Evolutionary conservation across 1,284 basidiomycete species (phyloP).

Genomic region (Psilocybe mexicana): DNA sequence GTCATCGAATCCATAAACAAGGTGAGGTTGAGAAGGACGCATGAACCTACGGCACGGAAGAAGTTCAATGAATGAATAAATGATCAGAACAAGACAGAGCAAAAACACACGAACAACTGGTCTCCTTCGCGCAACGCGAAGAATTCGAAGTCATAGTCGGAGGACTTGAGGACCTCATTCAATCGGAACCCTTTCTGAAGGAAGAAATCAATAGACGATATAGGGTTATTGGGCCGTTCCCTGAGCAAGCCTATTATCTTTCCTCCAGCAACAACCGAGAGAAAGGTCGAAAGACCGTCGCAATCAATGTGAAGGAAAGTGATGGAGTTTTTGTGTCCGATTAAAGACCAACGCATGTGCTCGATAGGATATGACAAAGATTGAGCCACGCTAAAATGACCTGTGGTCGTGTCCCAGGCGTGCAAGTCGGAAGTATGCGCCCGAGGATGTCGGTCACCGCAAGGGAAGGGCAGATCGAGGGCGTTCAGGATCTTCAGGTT

Average conservation of each 20-base stretch:
- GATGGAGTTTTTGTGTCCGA: not conserved
- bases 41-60: constrained; percentile 14
- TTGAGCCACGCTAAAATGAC: not conserved
- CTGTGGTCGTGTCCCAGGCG: constrained; percentile 2
- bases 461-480: constrained; percentile 10
- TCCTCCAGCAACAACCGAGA: not conserved
- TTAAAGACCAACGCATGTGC: not conserved
- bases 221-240: not conserved
- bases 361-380: not conserved
- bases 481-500: constrained; percentile 15
- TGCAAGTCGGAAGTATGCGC: not conserved
- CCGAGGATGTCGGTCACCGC: not conserved
- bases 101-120: not conserved
- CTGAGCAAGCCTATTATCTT: not conserved
- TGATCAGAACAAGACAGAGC: too few relatives aligned
- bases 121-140: not conserved
- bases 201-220: not conserved
- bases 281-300: not conserved
- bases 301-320: not conserved
- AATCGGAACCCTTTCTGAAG: not conserved
- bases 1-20: constrained; percentile 4
- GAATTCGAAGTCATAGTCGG: not conserved
- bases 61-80: not conserved
- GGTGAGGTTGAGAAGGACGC: constrained; percentile 17
- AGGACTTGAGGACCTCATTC: not conserved